phyloP scores from a whole-genome alignment of 805 yeast genomes.

The Lachancea thermotolerans region DNA sequence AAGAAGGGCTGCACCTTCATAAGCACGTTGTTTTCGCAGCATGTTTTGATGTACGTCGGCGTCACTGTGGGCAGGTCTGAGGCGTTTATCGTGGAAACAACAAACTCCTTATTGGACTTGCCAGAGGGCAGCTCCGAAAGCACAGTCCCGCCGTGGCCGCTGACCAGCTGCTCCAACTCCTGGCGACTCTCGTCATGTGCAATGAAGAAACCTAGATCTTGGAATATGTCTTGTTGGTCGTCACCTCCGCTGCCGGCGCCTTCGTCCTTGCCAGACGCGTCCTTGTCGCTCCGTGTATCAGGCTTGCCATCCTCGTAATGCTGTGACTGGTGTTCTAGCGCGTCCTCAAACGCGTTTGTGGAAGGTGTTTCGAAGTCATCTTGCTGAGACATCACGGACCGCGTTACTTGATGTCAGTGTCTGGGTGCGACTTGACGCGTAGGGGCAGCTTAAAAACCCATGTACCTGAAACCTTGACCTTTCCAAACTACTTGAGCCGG shows the following conservation, averaged over 20 bases:
- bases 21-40: conserved; percentile 18
- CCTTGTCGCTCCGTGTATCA: not conserved
- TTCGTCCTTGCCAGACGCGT: not conserved
- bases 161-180: conserved; percentile 16
- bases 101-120: conserved; percentile 14
- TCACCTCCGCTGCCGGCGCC: not conserved
- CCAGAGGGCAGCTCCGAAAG: conserved; percentile 17
- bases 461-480: not conserved
- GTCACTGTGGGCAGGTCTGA: conserved; percentile 27
- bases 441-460: not conserved
- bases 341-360: conserved; percentile 20
- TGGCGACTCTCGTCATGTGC: conserved; percentile 5
- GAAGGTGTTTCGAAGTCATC: conserved; percentile 24
- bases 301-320: not conserved
- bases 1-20: conserved; percentile 20
- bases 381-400: conserved; percentile 6
- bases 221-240: conserved; percentile 2
- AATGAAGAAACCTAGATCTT: conserved; percentile 3
- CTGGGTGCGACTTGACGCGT: conserved; percentile 1
- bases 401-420: not conserved
- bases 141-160: conserved; percentile 22
- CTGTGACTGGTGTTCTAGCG: conserved; percentile 9
- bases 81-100: conserved; percentile 28
- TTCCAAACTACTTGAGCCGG: not conserved
- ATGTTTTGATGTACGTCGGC: conserved; percentile 26